Evolutionary conservation across 2,329 filamentous ascomycete species (phyloP), one percentile per base, ranked within the genome.

Genomic region (Neofusicoccum ribis): DNA sequence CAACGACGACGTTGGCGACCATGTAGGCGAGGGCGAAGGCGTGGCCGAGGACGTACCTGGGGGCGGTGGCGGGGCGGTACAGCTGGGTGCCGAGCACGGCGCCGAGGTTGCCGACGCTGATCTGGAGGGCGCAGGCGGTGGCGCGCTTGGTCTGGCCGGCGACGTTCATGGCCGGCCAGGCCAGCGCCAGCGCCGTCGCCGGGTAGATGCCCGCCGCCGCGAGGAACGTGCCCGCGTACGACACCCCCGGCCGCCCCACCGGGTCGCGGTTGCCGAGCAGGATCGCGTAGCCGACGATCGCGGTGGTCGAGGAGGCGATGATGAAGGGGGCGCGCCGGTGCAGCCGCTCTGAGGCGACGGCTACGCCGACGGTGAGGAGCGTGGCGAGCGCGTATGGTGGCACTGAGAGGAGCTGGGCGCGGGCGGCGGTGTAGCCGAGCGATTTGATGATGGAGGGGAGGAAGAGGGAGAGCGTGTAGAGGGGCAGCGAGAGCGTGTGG

Each of bases 401-500:
- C 3, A 82, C 79, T n/a, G 80, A 80, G n/a, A 82, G 72, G 15
- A 82, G 73, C 66, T 82, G 80, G 3, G 79, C 77, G 31, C 77
- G 73, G 2, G 78, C 76, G 17, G 73, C 70, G 1, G 77, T 78
- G 67, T 81, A 78, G 23, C 79, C 79, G 69, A 82, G 78, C 34
- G 77, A 78, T 56, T 72, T 76, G 63, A 82, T 81, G 54, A 82
- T 81, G 7, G 78, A 91, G 1, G 86, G 85, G 69, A 78, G 52
- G 49, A 78, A 78, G 2, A 78, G 69, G 15, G 76, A 77, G 11
- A 78, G 62, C 0, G 76, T 78, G 62, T 78, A 78, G 1, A 78
- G 65, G 0, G 76, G 76, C 7, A 93, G 75, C 65, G 86, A 89
- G 82, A 92, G 87, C 5, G 89, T 91, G 72, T 92, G 89, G 70